Evolutionary conservation across 2,329 filamentous ascomycete species (phyloP).

Genomic region (Purpureocillium lavendulum): DNA sequence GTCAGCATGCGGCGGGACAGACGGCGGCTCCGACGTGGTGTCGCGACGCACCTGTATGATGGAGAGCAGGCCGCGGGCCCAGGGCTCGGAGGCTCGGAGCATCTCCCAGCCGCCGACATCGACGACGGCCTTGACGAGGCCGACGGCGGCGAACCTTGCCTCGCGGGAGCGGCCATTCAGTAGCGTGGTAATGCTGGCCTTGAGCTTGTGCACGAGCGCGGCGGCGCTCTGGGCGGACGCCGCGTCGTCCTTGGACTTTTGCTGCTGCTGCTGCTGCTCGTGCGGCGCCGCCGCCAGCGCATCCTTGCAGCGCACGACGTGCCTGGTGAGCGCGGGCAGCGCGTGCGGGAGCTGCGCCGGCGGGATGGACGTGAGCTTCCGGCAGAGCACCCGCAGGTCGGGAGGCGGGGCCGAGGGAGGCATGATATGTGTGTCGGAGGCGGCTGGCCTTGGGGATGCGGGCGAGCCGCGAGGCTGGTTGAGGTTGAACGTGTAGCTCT

Average conservation of each 20-base stretch:
- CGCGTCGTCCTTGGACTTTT: slow-evolving; percentile 49
- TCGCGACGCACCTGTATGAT: slow-evolving; percentile 70
- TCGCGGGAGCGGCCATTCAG: slow-evolving; percentile 68
- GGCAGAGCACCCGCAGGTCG: slow-evolving; percentile 57
- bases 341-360: slow-evolving; percentile 66
- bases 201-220: slow-evolving; percentile 72
- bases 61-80: slow-evolving; percentile 68
- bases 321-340: slow-evolving; percentile 58
- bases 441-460: not conserved
- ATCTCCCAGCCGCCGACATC: slow-evolving; percentile 82
- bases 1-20: not conserved
- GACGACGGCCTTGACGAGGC: slow-evolving; percentile 70
- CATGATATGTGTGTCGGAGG: slow-evolving; percentile 10
- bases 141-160: slow-evolving; percentile 69
- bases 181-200: slow-evolving; percentile 67
- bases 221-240: slow-evolving; percentile 24
- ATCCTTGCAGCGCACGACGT: slow-evolving; percentile 47
- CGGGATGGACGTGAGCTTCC: slow-evolving; percentile 62
- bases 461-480: not conserved
- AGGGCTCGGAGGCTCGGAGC: slow-evolving; percentile 62
- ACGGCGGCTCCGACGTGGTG: too few species aligned
- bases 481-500: too few species aligned
- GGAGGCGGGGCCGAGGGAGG: slow-evolving; percentile 26
- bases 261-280: too few species aligned
- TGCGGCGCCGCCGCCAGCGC: slow-evolving; percentile 59